A percentile compares a stretch with the other conserved stretches of the same genome.
phyloP scores from a whole-genome alignment of 768 basidiomycete genomes.

The Suillus subalutaceus region DNA sequence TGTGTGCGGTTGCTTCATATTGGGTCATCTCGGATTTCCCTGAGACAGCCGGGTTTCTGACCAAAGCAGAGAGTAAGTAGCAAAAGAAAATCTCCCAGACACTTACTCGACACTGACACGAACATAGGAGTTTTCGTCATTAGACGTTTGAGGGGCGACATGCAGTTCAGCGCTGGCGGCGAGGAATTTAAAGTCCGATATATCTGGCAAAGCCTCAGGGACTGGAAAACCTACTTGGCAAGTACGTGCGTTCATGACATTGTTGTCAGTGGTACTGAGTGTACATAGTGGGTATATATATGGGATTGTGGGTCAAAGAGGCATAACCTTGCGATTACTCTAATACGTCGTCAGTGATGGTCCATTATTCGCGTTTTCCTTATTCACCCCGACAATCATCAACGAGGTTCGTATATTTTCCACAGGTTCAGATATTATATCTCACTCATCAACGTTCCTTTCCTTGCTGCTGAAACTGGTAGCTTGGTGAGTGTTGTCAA shows the following conservation, averaged over 20 bases:
- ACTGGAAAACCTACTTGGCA: slow-evolving; percentile 76
- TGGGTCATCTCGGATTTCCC: slow-evolving; percentile 83
- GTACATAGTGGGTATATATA: slow-evolving; percentile 63
- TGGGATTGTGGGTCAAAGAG: slow-evolving; percentile 59
- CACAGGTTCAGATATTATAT: neutral
- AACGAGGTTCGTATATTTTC: slow-evolving; percentile 45
- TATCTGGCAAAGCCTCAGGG: slow-evolving; percentile 60
- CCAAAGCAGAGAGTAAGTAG: slow-evolving; percentile 57
- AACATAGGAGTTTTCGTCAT: slow-evolving; percentile 60
- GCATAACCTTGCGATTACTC: slow-evolving; percentile 12
- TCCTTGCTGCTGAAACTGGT: neutral
- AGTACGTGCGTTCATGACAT: slow-evolving; percentile 44
- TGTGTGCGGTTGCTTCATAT: slow-evolving; percentile 61
- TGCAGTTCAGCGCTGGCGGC: slow-evolving; percentile 67
- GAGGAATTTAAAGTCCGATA: slow-evolving; percentile 55
- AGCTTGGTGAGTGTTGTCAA: slow-evolving; percentile 1
- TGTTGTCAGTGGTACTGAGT: slow-evolving; percentile 7
- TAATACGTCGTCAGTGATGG: slow-evolving; percentile 39
- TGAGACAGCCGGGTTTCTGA: slow-evolving; percentile 71
- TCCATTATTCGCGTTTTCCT: slow-evolving; percentile 58
- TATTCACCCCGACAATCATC: slow-evolving; percentile 49
- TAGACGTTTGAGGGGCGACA: slow-evolving; percentile 64
- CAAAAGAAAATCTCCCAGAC: neutral
- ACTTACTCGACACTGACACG: slow-evolving; percentile 4
- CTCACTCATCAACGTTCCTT: neutral